Evolutionary conservation across 192 early-diverging fungal genomes (phyloP).

Genomic region (Backusella psychrophila): DNA sequence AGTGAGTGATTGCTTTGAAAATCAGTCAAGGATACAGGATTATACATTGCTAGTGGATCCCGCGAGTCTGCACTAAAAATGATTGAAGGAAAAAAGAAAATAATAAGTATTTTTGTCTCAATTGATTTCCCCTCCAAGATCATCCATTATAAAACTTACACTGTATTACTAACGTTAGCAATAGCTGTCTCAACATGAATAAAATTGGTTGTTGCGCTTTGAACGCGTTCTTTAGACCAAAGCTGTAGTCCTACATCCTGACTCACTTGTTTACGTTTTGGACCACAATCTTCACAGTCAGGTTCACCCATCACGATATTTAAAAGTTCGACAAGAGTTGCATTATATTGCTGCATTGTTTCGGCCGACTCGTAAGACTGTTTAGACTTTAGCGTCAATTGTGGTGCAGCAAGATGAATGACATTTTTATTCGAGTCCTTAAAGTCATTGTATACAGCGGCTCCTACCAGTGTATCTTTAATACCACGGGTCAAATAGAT

Average conservation of each 20-base stretch:
- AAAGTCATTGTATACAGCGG: constrained; percentile 51
- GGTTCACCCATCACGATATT: constrained; percentile 28
- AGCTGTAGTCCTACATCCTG: neutral
- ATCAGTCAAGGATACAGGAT: constrained; percentile 35
- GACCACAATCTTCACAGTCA: constrained; percentile 43
- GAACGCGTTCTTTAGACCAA: neutral
- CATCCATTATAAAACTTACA: constrained; percentile 21
- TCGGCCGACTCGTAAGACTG: constrained; percentile 58
- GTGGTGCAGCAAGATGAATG: constrained; percentile 45
- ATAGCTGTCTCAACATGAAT: constrained; percentile 56
- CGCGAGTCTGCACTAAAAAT: constrained; percentile 39
- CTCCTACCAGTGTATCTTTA: constrained; percentile 39
- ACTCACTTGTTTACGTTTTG: constrained; percentile 28
- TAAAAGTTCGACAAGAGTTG: constrained; percentile 44
- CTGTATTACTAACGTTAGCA: constrained; percentile 45
- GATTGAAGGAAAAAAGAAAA: neutral
- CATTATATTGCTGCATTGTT: constrained; percentile 41
- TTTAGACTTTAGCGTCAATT: constrained; percentile 57
- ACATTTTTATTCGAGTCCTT: constrained; percentile 56
- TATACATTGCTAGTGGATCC: constrained; percentile 50
- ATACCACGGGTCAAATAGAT: neutral
- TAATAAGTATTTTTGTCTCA: too few species aligned
- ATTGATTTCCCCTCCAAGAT: neutral
- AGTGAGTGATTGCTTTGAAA: constrained; percentile 35
- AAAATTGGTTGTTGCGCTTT: constrained; percentile 40